phyloP scores from a whole-genome alignment of 2,329 filamentous ascomycete genomes.

The Nannizzia gypsea region DNA sequence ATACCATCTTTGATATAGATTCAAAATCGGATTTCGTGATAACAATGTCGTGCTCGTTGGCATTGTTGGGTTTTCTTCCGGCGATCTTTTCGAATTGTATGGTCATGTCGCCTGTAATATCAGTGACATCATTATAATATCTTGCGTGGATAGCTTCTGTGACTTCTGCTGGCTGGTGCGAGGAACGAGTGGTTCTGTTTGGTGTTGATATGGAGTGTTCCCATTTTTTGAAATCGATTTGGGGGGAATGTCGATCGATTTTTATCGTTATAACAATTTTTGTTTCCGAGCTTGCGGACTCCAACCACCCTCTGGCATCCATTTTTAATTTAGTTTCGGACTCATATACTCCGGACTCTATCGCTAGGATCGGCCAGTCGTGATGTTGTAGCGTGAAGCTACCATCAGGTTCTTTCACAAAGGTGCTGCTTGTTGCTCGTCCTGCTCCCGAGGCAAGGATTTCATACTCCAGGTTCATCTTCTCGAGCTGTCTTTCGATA shows the following conservation, averaged over 20 bases:
- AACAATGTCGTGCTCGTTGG: neutral
- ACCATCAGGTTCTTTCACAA: neutral
- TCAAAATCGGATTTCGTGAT: neutral
- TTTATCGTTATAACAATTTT: conserved; percentile 5
- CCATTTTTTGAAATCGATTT: conserved; percentile 1
- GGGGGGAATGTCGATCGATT: neutral
- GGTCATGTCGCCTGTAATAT: neutral
- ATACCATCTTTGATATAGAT: neutral
- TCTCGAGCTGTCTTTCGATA: neutral
- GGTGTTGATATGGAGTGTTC: neutral
- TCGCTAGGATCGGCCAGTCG: neutral
- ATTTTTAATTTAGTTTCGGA: conserved; percentile 1
- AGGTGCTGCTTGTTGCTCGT: neutral
- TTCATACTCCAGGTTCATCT: neutral
- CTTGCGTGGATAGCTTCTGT: neutral
- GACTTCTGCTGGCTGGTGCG: neutral
- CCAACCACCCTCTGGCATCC: conserved; percentile 4
- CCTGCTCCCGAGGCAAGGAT: neutral
- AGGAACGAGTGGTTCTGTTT: neutral
- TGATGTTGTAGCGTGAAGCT: neutral
- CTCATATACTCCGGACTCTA: conserved; percentile 1
- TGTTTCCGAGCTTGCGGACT: neutral
- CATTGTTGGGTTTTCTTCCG: neutral
- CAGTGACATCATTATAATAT: neutral
- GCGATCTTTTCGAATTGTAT: neutral